Evolutionary conservation across 768 basidiomycete species (phyloP), one percentile per base, ranked within the genome.

Genomic region (Lactarius pseudohatsudake): DNA sequence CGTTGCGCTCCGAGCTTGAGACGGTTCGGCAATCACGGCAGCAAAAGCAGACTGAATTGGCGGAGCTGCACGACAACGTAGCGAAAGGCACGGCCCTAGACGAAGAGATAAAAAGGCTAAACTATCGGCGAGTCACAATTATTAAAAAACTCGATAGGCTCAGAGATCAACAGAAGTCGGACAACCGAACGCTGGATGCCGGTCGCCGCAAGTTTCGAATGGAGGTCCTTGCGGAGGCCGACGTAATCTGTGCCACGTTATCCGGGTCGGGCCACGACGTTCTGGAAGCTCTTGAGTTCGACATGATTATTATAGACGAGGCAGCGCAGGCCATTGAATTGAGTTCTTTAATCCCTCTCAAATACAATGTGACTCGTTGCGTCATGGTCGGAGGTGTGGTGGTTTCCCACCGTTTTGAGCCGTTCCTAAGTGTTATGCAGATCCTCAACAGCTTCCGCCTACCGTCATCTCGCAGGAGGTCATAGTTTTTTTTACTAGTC

Each of bases 271-370:
- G 96, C 4, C 92, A 97, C 69, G 96, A 97, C 18, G 83, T 84
- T 57, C 81, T 99, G 50, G 86, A 91, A 64, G 81, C 84, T 41
- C 85, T 92, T 69, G 90, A 96, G 60, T 98, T 98, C 74, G 96
- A 97, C 71, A 92, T 96, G 78, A 85, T 99, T 71, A 88, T 99
- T 75, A 96, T 99, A 66, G 97, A 99, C 73, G 97, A 99, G 76
- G 97, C 97, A 1, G 96, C 96, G 1, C 97, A 99, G 76, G 90
- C 96, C 18, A 90, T 98, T 57, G 97, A 99, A 76, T 82, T 98
- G 50, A 94, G 92, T 69, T 93, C 96, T 9, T 78, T 99, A 67
- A 98, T 99, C 65, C 97, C 97, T 45, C 81, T 99, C 68, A 97
- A 92, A 76, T 98, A 94, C 77, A 84, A 83, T 34, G 91, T 88